Evolutionary conservation across 352 stramenopile species (phyloP).

Genomic region (Globisporangium orthogonon): DNA sequence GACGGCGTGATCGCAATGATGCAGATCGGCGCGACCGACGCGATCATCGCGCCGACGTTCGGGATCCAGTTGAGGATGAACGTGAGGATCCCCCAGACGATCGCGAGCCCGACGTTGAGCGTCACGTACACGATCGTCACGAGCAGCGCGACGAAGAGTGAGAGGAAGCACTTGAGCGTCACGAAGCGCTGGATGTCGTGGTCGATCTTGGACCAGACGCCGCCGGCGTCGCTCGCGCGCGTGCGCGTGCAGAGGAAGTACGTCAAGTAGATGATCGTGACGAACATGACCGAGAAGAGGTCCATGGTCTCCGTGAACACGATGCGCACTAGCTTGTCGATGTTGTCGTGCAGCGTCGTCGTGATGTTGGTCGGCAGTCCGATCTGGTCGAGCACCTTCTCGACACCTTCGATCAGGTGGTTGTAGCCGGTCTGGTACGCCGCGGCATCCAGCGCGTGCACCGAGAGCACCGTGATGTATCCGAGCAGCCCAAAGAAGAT

Average conservation of each 20-base stretch:
- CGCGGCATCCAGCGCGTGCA: slow-evolving; percentile 74
- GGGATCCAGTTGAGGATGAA: slow-evolving; percentile 89
- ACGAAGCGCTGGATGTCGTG: slow-evolving; percentile 87
- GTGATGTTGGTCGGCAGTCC: slow-evolving; percentile 84
- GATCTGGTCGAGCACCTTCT: slow-evolving; percentile 62
- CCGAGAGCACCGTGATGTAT: slow-evolving; percentile 85
- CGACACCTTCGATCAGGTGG: slow-evolving; percentile 53
- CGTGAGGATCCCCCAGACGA: slow-evolving; percentile 86
- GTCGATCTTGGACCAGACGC: slow-evolving; percentile 87
- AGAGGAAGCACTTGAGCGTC: slow-evolving; percentile 86
- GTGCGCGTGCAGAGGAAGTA: slow-evolving; percentile 87
- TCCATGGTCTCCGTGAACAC: slow-evolving; percentile 87
- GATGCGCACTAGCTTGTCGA: slow-evolving; percentile 81
- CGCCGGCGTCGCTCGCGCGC: slow-evolving; percentile 73
- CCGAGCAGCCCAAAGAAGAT: slow-evolving; percentile 83
- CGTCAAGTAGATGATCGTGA: slow-evolving; percentile 86
- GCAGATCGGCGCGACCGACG: slow-evolving; percentile 69
- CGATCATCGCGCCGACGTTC: slow-evolving; percentile 87
- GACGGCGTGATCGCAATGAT: slow-evolving; percentile 85
- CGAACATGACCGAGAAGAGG: slow-evolving; percentile 86
- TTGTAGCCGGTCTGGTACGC: slow-evolving; percentile 84
- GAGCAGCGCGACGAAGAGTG: slow-evolving; percentile 80
- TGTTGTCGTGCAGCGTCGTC: slow-evolving; percentile 85
- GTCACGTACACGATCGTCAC: slow-evolving; percentile 88
- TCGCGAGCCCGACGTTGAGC: slow-evolving; percentile 81